phyloP scores from a whole-genome alignment of 2,329 filamentous ascomycete species.

The Plectosphaerella sp. region DNA sequence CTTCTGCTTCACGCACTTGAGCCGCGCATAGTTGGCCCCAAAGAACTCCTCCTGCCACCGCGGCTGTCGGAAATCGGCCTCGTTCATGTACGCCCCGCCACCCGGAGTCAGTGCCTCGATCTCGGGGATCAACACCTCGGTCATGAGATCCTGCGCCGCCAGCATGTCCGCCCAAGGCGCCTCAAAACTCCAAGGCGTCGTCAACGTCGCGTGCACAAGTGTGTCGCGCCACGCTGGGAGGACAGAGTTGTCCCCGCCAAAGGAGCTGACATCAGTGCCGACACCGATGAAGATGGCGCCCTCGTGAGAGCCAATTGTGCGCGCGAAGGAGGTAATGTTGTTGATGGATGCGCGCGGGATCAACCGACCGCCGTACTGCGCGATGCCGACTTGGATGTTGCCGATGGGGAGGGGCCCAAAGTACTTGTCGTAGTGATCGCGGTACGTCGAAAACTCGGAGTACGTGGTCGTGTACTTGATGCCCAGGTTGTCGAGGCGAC shows the following conservation, averaged over 20 bases:
- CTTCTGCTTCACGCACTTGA: constrained; percentile 42
- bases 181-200: constrained; percentile 20
- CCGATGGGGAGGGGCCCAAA: constrained; percentile 33
- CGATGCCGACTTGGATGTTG: constrained; percentile 40
- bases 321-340: constrained; percentile 11
- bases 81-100: constrained; percentile 44
- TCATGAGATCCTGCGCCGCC: constrained; percentile 19
- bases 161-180: constrained; percentile 22
- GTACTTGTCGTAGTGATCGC: constrained; percentile 38
- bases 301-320: constrained; percentile 6
- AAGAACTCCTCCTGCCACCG: constrained; percentile 41
- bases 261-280: constrained; percentile 19
- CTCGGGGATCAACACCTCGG: constrained; percentile 11
- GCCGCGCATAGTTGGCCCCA: constrained; percentile 36
- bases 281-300: constrained; percentile 22
- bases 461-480: constrained; percentile 20
- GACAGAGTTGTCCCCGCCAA: constrained; percentile 21
- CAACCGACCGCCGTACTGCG: constrained; percentile 19
- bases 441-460: constrained; percentile 20
- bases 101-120: constrained; percentile 27
- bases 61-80: constrained; percentile 44
- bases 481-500: constrained; percentile 29
- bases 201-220: constrained; percentile 22
- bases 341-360: constrained; percentile 14
- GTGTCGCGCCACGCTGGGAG: constrained; percentile 38